A percentile compares a stretch with the other conserved stretches of the same genome.
Conservation (phyloP, 2,329 filamentous ascomycete genomes). For the Simplicillium aogashimaense region DNA sequence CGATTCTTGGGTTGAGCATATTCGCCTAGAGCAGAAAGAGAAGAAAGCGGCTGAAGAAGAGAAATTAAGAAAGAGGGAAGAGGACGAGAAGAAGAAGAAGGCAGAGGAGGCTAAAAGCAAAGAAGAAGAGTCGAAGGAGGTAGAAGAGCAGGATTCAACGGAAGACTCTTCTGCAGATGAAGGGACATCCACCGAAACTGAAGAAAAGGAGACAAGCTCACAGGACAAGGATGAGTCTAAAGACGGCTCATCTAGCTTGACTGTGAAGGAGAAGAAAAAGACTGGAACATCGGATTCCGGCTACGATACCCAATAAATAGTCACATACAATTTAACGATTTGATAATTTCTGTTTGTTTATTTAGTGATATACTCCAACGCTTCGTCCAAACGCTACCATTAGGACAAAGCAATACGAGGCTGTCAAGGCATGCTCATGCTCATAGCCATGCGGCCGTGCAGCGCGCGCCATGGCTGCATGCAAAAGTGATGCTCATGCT, state of each 20-base stretch:
- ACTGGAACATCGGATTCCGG: background rate
- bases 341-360: background rate
- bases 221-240: background rate
- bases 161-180: slow-evolving; percentile 12
- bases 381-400: too few relatives aligned
- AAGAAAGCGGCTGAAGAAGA: slow-evolving; percentile 31
- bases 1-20: slow-evolving; percentile 38
- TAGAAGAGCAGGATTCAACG: slow-evolving; percentile 18
- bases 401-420: too few relatives aligned
- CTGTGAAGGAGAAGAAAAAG: background rate
- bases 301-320: background rate
- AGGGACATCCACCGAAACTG: slow-evolving; percentile 1
- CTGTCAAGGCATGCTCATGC: too few relatives aligned
- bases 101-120: slow-evolving; percentile 13
- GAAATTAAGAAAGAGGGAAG: slow-evolving; percentile 26
- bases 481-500: too few relatives aligned
- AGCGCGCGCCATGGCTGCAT: too few relatives aligned
- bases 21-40: slow-evolving; percentile 37
- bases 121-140: slow-evolving; percentile 10
- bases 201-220: slow-evolving; percentile 2
- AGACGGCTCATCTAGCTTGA: background rate
- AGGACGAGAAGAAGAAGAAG: slow-evolving; percentile 21
- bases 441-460: too few relatives aligned
- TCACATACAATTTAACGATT: background rate
- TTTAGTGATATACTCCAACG: too few relatives aligned